phyloP scores from a whole-genome alignment of 306 rosid genomes.

The Vigna reflexopilosa region DNA sequence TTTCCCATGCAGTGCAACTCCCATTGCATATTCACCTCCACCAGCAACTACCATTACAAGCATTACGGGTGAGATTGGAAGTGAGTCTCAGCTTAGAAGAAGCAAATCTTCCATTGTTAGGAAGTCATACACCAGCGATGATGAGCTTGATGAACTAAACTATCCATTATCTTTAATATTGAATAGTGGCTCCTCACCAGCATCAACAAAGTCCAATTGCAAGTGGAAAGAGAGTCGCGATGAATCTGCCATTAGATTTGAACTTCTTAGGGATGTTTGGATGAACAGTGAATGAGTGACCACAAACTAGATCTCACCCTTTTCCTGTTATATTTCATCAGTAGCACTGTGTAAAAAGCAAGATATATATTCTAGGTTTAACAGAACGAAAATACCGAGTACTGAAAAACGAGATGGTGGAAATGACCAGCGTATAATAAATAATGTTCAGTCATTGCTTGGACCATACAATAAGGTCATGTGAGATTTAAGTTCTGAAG shows the following conservation, averaged over 20 bases:
- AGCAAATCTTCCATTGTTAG: conserved; percentile 77
- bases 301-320: background rate
- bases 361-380: background rate
- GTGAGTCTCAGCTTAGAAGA: conserved; percentile 72
- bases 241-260: conserved; percentile 73
- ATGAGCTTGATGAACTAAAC: conserved; percentile 86
- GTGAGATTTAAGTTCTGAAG: background rate
- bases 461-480: conserved; percentile 1
- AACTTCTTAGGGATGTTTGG: conserved; percentile 88
- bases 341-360: conserved; percentile 35
- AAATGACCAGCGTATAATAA: conserved; percentile 41
- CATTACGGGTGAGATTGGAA: conserved; percentile 66
- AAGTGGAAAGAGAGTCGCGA: conserved; percentile 50
- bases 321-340: background rate
- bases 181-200: conserved; percentile 46
- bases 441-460: conserved; percentile 22
- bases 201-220: conserved; percentile 55
- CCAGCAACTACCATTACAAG: conserved; percentile 56
- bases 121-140: conserved; percentile 94
- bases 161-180: conserved; percentile 78
- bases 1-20: conserved; percentile 80
- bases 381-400: conserved; percentile 31
- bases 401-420: background rate
- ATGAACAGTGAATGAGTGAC: conserved; percentile 64
- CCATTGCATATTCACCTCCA: conserved; percentile 73